Percentiles rank a stretch among this genome's conserved stretches.
Evolutionary conservation across 2,329 filamentous ascomycete genomes (phyloP).

Genomic region (Aspergillus terreus): DNA sequence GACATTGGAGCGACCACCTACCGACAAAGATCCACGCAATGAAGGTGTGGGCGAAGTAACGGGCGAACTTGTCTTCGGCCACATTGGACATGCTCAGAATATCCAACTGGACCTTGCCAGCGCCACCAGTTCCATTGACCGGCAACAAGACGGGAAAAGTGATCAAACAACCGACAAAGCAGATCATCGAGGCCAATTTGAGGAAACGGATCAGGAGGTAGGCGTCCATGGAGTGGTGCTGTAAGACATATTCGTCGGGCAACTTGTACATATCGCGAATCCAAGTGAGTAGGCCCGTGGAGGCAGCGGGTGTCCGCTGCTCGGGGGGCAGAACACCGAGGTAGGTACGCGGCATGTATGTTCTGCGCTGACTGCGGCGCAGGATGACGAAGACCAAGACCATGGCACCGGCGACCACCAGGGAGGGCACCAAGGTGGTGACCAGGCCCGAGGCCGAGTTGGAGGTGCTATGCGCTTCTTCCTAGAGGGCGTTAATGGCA

Average conservation of each 20-base stretch:
- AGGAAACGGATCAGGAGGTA: slow-evolving; percentile 89
- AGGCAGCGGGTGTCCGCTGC: slow-evolving; percentile 57
- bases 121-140: slow-evolving; percentile 79
- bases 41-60: slow-evolving; percentile 78
- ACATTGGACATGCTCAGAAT: slow-evolving; percentile 77
- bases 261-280: slow-evolving; percentile 62
- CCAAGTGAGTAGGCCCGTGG: slow-evolving; percentile 65
- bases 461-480: slow-evolving; percentile 18
- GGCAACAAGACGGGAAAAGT: slow-evolving; percentile 89
- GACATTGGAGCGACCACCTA: slow-evolving; percentile 19
- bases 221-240: slow-evolving; percentile 87
- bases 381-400: slow-evolving; percentile 50
- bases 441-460: slow-evolving; percentile 46
- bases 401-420: slow-evolving; percentile 44
- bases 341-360: slow-evolving; percentile 55
- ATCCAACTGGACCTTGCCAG: slow-evolving; percentile 63
- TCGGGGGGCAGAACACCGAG: slow-evolving; percentile 49
- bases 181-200: slow-evolving; percentile 72
- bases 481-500: not conserved
- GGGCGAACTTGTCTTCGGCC: slow-evolving; percentile 50
- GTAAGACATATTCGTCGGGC: slow-evolving; percentile 74
- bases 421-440: slow-evolving; percentile 46
- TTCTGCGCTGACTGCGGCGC: slow-evolving; percentile 46
- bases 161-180: slow-evolving; percentile 76
- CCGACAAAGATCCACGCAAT: slow-evolving; percentile 77